phyloP scores from a whole-genome alignment of 179 eudicot species.

The Nepenthes alata region DNA sequence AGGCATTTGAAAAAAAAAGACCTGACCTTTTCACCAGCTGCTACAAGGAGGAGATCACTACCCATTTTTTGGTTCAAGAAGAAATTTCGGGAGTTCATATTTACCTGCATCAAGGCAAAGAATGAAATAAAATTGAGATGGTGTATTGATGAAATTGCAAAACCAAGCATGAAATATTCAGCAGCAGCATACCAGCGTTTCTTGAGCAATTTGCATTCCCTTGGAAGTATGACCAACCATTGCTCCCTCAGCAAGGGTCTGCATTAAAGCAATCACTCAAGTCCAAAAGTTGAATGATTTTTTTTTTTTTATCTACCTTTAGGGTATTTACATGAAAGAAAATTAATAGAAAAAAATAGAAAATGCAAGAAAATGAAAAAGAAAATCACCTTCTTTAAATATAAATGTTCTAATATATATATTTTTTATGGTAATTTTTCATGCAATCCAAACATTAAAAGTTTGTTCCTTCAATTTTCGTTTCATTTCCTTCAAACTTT shows the following conservation, averaged over 20 bases:
- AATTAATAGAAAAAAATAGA: no score
- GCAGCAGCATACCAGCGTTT: constrained; percentile 55
- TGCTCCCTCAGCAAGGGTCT: constrained; percentile 86
- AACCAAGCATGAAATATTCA: neutral
- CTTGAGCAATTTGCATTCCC: constrained; percentile 87
- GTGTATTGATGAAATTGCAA: neutral
- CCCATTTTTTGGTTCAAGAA: constrained; percentile 34
- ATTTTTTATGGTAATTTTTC: no score
- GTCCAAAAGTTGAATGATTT: neutral
- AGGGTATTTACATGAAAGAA: no score
- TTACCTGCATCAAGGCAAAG: constrained; percentile 24
- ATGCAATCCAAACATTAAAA: no score
- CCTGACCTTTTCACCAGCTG: constrained; percentile 79
- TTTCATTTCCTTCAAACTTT: no score
- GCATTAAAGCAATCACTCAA: constrained; percentile 15
- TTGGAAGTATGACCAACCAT: constrained; percentile 65
- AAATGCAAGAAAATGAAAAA: no score
- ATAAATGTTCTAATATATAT: no score
- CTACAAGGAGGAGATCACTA: constrained; percentile 66
- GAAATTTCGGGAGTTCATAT: constrained; percentile 42
- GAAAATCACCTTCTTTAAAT: no score
- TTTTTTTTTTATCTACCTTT: no score
- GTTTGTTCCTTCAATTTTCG: no score
- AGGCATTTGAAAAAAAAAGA: neutral
- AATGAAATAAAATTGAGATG: neutral